phyloP scores from a whole-genome alignment of 495 filamentous ascomycete genomes.

The Aspergillus bertholletiae region DNA sequence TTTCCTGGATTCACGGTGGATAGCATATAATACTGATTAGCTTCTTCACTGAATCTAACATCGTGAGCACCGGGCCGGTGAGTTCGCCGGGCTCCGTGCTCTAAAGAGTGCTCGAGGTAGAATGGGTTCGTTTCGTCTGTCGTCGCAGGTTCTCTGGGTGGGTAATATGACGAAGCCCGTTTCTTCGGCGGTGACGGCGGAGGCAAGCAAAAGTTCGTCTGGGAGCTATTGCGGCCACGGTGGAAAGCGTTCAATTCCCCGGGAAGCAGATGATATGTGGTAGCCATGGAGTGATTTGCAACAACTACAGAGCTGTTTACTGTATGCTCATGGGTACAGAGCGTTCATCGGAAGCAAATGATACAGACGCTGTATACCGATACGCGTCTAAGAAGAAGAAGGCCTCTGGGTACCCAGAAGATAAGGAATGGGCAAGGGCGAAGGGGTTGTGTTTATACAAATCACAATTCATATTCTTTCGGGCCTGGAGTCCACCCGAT shows the following conservation, averaged over 20 bases:
- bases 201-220: conserved; percentile 31
- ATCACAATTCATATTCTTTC: conserved; percentile 7
- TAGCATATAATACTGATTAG: conserved; percentile 34
- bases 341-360: conserved; percentile 11
- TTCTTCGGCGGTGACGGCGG: conserved; percentile 30
- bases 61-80: conserved; percentile 29
- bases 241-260: conserved; percentile 35
- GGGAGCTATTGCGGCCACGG: conserved; percentile 32
- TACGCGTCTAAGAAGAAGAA: background rate
- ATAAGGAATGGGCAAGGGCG: conserved; percentile 18
- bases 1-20: conserved; percentile 25
- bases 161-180: conserved; percentile 35
- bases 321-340: conserved; percentile 4
- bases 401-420: conserved; percentile 10
- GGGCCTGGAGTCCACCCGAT: conserved; percentile 2
- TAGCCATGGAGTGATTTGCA: conserved; percentile 38
- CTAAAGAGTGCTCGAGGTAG: conserved; percentile 41
- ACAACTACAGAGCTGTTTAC: background rate
- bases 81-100: conserved; percentile 25
- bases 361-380: conserved; percentile 3
- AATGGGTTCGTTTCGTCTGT: conserved; percentile 44
- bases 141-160: conserved; percentile 23
- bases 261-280: conserved; percentile 30
- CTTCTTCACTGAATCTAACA: conserved; percentile 33
- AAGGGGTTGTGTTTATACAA: conserved; percentile 44